A percentile compares a stretch with the other conserved stretches of the same genome.
Conservation (phyloP, 257 asterid genomes). For the Nyctanthes arbortristis region DNA sequence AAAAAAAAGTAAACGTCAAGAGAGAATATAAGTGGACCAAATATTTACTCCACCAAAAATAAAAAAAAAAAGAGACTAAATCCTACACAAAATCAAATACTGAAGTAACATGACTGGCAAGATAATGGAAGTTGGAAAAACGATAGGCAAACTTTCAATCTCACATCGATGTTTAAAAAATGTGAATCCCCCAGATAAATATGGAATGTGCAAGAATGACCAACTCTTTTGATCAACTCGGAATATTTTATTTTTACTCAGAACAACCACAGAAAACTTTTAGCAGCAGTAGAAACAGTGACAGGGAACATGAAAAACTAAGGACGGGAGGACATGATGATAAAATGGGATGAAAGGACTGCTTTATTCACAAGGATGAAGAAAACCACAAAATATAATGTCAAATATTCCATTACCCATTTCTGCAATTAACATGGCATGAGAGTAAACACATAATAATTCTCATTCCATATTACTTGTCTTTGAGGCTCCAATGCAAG, state of each 20-base stretch:
- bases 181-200: background rate
- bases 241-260: background rate
- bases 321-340: no score
- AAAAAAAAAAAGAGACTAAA: background rate
- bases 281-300: background rate
- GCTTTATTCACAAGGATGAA: background rate
- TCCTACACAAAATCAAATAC: background rate
- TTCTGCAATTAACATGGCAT: no score
- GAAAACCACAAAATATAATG: background rate
- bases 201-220: background rate
- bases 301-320: no score
- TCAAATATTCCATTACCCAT: no score
- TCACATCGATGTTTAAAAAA: background rate
- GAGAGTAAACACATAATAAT: background rate
- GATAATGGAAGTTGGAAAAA: background rate
- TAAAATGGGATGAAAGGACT: background rate
- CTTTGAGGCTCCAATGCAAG: background rate
- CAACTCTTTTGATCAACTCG: background rate
- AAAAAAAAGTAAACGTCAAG: slow-evolving; percentile 22
- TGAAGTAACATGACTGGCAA: background rate
- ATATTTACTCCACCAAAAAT: no score
- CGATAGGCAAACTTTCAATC: background rate
- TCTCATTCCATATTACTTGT: background rate
- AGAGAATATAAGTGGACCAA: slow-evolving; percentile 7
- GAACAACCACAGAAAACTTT: background rate